Conservation (phyloP, 257 asterid species). For the Anisodus tanguticus region DNA sequence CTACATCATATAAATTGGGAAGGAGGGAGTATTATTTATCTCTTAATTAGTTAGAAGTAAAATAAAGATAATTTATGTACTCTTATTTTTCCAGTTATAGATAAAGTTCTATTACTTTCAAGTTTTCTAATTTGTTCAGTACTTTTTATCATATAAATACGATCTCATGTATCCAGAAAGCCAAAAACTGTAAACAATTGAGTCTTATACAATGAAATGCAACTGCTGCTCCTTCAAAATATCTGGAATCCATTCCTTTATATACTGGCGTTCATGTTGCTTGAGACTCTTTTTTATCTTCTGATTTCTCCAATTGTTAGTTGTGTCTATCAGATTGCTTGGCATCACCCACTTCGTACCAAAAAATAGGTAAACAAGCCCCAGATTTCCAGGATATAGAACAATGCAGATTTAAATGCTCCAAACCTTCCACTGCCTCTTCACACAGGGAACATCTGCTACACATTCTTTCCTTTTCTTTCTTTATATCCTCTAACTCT, state of each 20-base stretch:
- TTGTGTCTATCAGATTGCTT: neutral
- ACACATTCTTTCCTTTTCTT: neutral
- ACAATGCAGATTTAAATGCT: neutral
- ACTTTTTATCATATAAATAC: too few relatives aligned
- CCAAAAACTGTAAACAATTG: neutral
- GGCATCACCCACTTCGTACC: conserved; percentile 1
- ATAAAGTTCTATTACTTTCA: too few relatives aligned
- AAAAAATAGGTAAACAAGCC: neutral
- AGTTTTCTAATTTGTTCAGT: too few relatives aligned
- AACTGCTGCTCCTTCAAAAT: neutral
- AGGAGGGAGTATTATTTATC: too few relatives aligned
- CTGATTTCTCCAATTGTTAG: neutral
- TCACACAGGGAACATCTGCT: neutral
- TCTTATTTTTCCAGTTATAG: too few relatives aligned
- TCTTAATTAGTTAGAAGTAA: too few relatives aligned
- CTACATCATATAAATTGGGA: too few relatives aligned
- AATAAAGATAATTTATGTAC: too few relatives aligned
- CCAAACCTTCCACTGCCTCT: neutral
- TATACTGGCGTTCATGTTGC: neutral
- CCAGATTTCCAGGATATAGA: neutral
- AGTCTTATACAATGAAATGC: neutral
- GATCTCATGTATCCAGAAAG: neutral
- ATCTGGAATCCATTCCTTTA: neutral
- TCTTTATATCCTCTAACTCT: neutral
- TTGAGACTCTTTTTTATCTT: neutral